phyloP scores from a whole-genome alignment of 306 rosid genomes.

The Cucurbita moschata region DNA sequence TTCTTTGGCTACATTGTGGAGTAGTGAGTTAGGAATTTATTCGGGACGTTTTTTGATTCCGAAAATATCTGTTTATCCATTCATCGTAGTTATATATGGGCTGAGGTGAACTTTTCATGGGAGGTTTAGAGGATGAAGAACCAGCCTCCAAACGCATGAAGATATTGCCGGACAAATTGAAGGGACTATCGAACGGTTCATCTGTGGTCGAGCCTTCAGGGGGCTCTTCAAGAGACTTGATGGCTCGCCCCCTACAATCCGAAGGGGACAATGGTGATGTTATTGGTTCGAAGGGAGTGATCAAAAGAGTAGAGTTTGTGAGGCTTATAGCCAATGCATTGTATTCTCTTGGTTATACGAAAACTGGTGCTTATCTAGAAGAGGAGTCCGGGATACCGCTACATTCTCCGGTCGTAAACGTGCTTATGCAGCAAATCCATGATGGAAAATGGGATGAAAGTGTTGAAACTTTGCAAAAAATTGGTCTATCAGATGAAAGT shows the following conservation, averaged over 20 bases:
- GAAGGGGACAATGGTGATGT: slow-evolving; percentile 65
- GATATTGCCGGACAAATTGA: slow-evolving; percentile 44
- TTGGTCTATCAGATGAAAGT: slow-evolving; percentile 50
- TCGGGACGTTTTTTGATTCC: neutral
- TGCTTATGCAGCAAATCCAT: slow-evolving; percentile 65
- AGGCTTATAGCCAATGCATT: slow-evolving; percentile 83
- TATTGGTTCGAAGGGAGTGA: slow-evolving; percentile 81
- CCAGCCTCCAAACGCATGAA: slow-evolving; percentile 94
- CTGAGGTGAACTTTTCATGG: slow-evolving; percentile 99
- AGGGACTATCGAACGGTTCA: slow-evolving; percentile 74
- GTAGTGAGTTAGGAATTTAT: neutral
- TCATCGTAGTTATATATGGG: slow-evolving; percentile 61
- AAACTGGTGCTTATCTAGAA: slow-evolving; percentile 72
- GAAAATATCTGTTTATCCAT: slow-evolving; percentile 11
- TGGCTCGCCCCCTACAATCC: slow-evolving; percentile 86
- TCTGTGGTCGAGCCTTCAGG: slow-evolving; percentile 43
- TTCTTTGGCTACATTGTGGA: slow-evolving; percentile 4
- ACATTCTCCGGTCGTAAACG: slow-evolving; percentile 49
- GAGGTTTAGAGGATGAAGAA: slow-evolving; percentile 99
- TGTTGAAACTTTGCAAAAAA: slow-evolving; percentile 46
- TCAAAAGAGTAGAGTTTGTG: slow-evolving; percentile 80
- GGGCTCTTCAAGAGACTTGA: slow-evolving; percentile 57
- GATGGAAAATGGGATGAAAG: slow-evolving; percentile 87
- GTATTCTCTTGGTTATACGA: slow-evolving; percentile 77
- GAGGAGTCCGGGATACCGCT: slow-evolving; percentile 90